Conservation (phyloP, 495 filamentous ascomycete genomes). For the Bacidia rubella region DNA sequence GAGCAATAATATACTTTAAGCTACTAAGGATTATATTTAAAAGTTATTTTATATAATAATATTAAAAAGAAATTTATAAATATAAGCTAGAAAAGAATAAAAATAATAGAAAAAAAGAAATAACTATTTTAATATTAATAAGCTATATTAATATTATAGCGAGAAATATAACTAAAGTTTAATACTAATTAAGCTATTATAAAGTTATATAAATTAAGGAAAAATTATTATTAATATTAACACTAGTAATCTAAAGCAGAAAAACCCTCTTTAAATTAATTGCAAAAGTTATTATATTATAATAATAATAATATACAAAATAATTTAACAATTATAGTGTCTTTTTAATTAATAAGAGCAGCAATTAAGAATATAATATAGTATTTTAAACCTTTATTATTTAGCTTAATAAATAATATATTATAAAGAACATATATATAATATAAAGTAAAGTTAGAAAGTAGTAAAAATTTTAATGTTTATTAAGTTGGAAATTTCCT, state of each 20-base stretch:
- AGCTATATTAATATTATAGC: not conserved
- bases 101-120: too few relatives aligned
- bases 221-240: not conserved
- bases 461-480: not conserved
- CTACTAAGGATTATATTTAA: too few relatives aligned
- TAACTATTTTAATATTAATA: not conserved
- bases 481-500: too few relatives aligned
- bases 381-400: not conserved
- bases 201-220: not conserved
- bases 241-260: not conserved
- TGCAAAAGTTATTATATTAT: not conserved
- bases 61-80: too few relatives aligned
- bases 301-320: not conserved
- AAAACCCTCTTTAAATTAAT: not conserved
- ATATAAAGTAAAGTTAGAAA: not conserved
- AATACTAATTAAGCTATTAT: too few relatives aligned
- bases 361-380: too few relatives aligned
- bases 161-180: not conserved
- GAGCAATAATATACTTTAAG: too few relatives aligned
- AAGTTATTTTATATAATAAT: too few relatives aligned
- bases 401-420: not conserved
- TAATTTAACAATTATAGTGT: not conserved
- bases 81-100: too few relatives aligned
- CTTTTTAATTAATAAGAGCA: not conserved
- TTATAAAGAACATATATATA: not conserved